Conservation (phyloP, 164 flowering plant species). For the Sextonia rubra region DNA sequence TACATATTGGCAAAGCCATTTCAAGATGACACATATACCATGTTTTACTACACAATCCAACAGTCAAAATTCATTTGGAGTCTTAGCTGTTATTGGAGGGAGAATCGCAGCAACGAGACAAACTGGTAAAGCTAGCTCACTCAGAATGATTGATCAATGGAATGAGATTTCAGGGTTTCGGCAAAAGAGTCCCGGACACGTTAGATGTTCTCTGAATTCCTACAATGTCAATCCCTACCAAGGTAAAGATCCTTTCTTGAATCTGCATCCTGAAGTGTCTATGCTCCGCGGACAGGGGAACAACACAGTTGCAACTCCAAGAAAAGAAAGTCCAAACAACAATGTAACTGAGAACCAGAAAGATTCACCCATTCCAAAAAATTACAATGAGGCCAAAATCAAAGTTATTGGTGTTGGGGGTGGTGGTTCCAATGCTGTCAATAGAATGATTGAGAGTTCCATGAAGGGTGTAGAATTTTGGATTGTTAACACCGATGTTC, state of each 20-base stretch:
- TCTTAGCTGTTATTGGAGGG: neutral
- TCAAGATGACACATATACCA: neutral
- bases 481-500: constrained; percentile 97
- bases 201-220: constrained; percentile 51
- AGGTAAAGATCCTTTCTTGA: constrained; percentile 64
- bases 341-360: constrained; percentile 44
- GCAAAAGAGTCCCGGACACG: constrained; percentile 22
- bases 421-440: constrained; percentile 96
- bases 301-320: constrained; percentile 31
- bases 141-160: neutral
- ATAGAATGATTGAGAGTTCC: constrained; percentile 90
- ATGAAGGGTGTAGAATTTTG: constrained; percentile 97
- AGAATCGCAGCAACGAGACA: neutral
- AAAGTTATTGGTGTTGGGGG: constrained; percentile 99
- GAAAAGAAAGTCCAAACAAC: constrained; percentile 43
- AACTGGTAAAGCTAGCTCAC: neutral
- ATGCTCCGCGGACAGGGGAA: constrained; percentile 73
- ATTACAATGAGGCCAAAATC: constrained; percentile 72
- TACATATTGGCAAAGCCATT: neutral
- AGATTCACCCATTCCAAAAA: constrained; percentile 36
- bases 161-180: constrained; percentile 9
- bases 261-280: constrained; percentile 80
- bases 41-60: neutral
- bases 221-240: constrained; percentile 42
- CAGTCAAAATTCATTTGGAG: neutral